Base-by-base conservation (phyloP, 768 basidiomycete genomes). In the Tephrocybe rancida region DNA sequence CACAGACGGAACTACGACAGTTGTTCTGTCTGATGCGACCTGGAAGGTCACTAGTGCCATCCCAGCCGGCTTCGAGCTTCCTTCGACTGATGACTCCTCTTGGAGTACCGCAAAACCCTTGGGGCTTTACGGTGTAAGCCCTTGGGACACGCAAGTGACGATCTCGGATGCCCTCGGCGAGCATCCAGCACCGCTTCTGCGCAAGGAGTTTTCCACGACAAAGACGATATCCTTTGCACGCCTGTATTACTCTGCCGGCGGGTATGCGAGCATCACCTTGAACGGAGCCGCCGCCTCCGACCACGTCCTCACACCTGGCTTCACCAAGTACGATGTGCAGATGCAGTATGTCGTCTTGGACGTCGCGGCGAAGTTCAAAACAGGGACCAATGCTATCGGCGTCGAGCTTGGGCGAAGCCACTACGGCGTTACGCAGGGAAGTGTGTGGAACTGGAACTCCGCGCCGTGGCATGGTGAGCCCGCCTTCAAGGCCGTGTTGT, bases 401-500 rank as follows among this genome's bases (percentile, higher is more conserved):
- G 60, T 63, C 2, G 63, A 64, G 50, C 61, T 67, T 29, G 68
- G 68, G 10, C 61, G 68, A 29, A 55, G 60, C 25, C 68, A 69
- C 52, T 67, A 64, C 46, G 68, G 64, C 10, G 64, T 66, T 1
- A 69, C 66, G 1, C 66, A 69, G 44, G 65, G 66, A 13, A 66
- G 48, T 41, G 65, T 66, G n/a, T 69, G 66, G 66, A 69, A 65
- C 52, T 69, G 68, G 66, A 54, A 58, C 37, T 49, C 47, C n/a
- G 68, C 61, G n/a, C 54, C 68, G 14, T 69, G 68, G 66, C 68
- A 67, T 27, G 66, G 56, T 2, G 66, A 69, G 53, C 66, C 68
- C 11, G 50, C 57, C 5, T 54, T 69, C 5, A 56, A 64, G 35
- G 44, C 58, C 9, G 61, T 67, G 3, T 53, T 69, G 8, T 64